Conservation (phyloP, 345 rosid species). For the Noccaea bulbosa region DNA sequence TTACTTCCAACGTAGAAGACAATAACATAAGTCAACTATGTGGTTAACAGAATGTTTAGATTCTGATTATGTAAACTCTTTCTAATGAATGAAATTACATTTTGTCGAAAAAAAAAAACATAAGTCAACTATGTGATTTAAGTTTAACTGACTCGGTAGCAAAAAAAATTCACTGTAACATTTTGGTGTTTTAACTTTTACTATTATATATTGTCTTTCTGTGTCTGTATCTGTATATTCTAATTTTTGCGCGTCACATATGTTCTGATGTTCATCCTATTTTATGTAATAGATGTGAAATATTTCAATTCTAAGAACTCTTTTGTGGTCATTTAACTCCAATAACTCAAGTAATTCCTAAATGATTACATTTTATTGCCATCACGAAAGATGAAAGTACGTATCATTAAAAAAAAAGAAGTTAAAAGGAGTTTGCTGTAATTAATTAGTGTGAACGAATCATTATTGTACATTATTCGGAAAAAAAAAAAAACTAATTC, state of each 20-base stretch:
- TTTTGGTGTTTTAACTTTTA: too few species aligned
- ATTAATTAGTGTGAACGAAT: conserved; percentile 28
- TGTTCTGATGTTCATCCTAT: neutral
- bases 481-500: neutral
- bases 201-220: neutral
- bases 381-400: conserved; percentile 23
- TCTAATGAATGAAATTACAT: too few species aligned
- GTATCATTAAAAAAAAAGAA: conserved; percentile 7
- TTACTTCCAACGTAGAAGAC: neutral
- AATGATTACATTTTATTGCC: conserved; percentile 13
- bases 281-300: neutral
- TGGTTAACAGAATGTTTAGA: too few species aligned
- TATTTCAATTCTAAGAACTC: neutral
- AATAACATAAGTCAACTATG: too few species aligned
- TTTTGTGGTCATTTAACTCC: neutral
- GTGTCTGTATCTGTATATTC: neutral
- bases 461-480: conserved; percentile 27
- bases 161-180: neutral
- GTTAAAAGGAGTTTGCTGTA: neutral
- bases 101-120: too few species aligned
- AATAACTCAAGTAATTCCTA: conserved; percentile 27
- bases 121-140: too few species aligned
- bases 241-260: neutral
- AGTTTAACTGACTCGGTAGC: neutral
- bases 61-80: too few species aligned